phyloP scores from a whole-genome alignment of 2,329 filamentous ascomycete species.

The Aspergillus ruber region DNA sequence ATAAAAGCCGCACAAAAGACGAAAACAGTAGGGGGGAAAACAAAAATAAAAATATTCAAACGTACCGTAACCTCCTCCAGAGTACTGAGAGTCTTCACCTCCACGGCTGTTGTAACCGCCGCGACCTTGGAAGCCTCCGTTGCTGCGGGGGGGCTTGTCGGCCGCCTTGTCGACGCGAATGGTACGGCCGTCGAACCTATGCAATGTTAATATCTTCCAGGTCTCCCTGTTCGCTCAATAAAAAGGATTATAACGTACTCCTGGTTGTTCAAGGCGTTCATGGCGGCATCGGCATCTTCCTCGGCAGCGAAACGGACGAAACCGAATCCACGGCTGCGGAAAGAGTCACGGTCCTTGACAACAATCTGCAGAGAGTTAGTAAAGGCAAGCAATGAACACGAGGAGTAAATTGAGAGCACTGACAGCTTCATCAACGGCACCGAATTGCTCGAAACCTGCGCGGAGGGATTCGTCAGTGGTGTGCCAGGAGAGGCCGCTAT shows the following conservation, averaged over 20 bases:
- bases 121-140: conserved; percentile 42
- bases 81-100: conserved; percentile 20
- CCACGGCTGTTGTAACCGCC: conserved; percentile 41
- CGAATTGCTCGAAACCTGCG: conserved; percentile 88
- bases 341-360: conserved; percentile 94
- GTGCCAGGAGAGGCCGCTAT: conserved; percentile 94
- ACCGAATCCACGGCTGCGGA: conserved; percentile 92
- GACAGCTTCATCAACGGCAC: conserved; percentile 90
- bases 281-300: conserved; percentile 37
- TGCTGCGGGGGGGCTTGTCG: conserved; percentile 61
- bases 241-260: conserved; percentile 58
- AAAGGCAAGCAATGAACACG: conserved; percentile 4
- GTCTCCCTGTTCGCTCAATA: not conserved
- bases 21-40: too few species aligned
- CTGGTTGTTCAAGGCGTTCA: conserved; percentile 40
- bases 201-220: not conserved
- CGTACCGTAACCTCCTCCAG: conserved; percentile 19
- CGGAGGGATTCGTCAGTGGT: conserved; percentile 84
- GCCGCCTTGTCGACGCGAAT: conserved; percentile 96
- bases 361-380: conserved; percentile 61
- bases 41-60: not conserved
- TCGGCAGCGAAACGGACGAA: conserved; percentile 75
- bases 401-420: conserved; percentile 37
- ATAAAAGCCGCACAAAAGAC: too few species aligned
- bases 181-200: conserved; percentile 82